A percentile compares a stretch with the other conserved stretches of the same genome.
phyloP scores from a whole-genome alignment of 495 filamentous ascomycete genomes.

The Glonium stellatum region DNA sequence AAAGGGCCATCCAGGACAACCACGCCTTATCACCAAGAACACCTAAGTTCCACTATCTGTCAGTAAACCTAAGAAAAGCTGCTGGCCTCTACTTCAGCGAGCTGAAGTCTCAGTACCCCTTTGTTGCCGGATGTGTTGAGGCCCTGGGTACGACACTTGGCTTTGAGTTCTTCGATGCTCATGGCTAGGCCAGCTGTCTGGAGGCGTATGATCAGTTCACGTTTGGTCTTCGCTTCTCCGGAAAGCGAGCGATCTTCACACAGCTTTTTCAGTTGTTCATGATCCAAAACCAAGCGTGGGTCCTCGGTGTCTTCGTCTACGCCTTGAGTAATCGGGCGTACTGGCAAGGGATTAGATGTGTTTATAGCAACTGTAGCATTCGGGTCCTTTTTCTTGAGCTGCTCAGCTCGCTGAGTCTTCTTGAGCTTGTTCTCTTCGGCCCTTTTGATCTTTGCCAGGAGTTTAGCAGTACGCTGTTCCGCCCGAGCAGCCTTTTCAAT shows the following conservation, averaged over 20 bases:
- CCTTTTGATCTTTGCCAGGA: not conserved
- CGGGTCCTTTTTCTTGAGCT: not conserved
- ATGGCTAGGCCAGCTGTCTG: conserved; percentile 7
- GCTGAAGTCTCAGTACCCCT: conserved; percentile 3
- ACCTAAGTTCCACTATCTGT: no score
- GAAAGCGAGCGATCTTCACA: conserved; percentile 5
- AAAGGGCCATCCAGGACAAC: not conserved
- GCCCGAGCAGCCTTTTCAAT: not conserved
- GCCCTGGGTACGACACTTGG: conserved; percentile 6
- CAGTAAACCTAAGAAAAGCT: no score
- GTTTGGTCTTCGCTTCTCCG: not conserved
- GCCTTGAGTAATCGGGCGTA: not conserved
- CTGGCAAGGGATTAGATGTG: not conserved
- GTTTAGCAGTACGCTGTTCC: not conserved
- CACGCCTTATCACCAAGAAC: no score
- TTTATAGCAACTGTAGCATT: not conserved
- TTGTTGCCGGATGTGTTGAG: conserved; percentile 17
- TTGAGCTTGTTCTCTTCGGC: not conserved
- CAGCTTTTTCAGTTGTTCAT: conserved; percentile 9
- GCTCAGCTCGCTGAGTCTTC: not conserved
- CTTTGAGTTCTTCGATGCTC: conserved; percentile 9
- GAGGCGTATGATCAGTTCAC: conserved; percentile 13
- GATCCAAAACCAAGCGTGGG: conserved; percentile 10
- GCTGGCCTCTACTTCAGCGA: conserved; percentile 5
- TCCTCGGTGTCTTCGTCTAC: conserved; percentile 6